These are phyloP conservation scores for Torulaspora franciscae DNA, from an alignment of 805 yeast genomes.

Conservation along the genomic window DNA sequence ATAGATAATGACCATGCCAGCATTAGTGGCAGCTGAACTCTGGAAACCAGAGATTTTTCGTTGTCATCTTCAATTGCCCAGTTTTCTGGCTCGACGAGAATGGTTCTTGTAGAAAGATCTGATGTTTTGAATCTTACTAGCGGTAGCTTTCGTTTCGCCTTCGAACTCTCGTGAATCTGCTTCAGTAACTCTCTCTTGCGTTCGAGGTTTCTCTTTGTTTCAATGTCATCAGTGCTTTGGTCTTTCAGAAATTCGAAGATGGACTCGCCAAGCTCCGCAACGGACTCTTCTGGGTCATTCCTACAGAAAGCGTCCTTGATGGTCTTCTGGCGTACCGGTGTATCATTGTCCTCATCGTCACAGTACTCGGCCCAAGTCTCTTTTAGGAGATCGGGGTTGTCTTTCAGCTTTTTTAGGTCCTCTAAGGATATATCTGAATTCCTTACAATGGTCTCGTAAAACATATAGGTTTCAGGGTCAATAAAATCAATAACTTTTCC, in stretches of 20 bases:
- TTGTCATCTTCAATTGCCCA: slow-evolving; percentile 77
- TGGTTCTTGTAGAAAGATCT: slow-evolving; percentile 68
- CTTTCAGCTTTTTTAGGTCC: slow-evolving; percentile 18
- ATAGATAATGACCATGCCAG: slow-evolving; percentile 97
- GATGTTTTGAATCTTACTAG: slow-evolving; percentile 69
- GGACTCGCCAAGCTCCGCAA: slow-evolving; percentile 38
- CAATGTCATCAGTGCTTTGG: slow-evolving; percentile 25
- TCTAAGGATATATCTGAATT: slow-evolving; percentile 18
- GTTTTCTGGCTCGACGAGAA: slow-evolving; percentile 72
- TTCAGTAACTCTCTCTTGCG: slow-evolving; percentile 47
- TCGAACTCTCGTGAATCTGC: slow-evolving; percentile 42
- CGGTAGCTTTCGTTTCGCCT: slow-evolving; percentile 51
- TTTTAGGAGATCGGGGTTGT: slow-evolving; percentile 17
- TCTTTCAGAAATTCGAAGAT: slow-evolving; percentile 46
- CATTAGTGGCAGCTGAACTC: slow-evolving; percentile 80
- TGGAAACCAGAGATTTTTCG: slow-evolving; percentile 60
- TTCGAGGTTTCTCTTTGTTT: slow-evolving; percentile 35
- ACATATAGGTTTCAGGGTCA: slow-evolving; percentile 46
- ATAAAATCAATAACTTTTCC: slow-evolving; percentile 63
- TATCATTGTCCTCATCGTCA: slow-evolving; percentile 19
- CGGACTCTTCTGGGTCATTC: slow-evolving; percentile 11
- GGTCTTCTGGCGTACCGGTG: slow-evolving; percentile 20
- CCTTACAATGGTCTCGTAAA: slow-evolving; percentile 32
- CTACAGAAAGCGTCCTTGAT: slow-evolving; percentile 25
- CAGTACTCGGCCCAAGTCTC: slow-evolving; percentile 21